phyloP scores from a whole-genome alignment of 768 basidiomycete species.

The Amyloporia xantha region DNA sequence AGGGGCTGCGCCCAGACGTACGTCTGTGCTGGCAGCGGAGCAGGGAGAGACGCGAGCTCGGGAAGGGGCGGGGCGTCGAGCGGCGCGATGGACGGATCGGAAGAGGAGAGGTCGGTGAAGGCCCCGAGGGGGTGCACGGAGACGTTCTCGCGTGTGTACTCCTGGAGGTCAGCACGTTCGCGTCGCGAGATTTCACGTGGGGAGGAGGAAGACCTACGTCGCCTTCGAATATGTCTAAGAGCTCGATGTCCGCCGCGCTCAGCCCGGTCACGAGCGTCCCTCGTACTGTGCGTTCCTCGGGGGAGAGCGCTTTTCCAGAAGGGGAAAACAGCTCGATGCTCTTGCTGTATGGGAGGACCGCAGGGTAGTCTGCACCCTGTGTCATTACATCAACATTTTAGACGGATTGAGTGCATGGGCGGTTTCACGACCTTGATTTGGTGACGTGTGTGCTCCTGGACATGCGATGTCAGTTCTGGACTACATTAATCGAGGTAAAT shows the following conservation, averaged over 20 bases:
- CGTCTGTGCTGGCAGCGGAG: conserved; percentile 48
- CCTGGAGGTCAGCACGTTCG: conserved; percentile 36
- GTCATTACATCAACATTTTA: too few relatives aligned
- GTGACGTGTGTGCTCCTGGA: conserved; percentile 75
- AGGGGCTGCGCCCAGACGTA: conserved; percentile 59
- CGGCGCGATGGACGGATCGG: conserved; percentile 23
- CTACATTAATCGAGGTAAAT: too few relatives aligned
- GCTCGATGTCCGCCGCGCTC: conserved; percentile 50
- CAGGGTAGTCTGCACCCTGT: conserved; percentile 77
- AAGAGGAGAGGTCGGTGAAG: conserved; percentile 27
- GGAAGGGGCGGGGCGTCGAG: conserved; percentile 39
- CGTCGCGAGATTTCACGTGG: not conserved
- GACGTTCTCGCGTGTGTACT: conserved; percentile 59
- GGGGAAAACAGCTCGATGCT: conserved; percentile 39
- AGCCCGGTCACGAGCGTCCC: conserved; percentile 79
- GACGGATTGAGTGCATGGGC: too few relatives aligned
- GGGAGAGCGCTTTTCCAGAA: conserved; percentile 35
- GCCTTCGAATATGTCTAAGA: conserved; percentile 81
- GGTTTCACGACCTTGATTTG: conserved; percentile 49
- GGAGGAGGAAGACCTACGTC: conserved; percentile 37
- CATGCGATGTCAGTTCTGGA: not conserved
- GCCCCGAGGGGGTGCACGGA: conserved; percentile 49
- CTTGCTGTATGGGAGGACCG: conserved; percentile 54
- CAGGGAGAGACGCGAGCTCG: conserved; percentile 25
- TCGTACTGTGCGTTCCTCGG: conserved; percentile 63